phyloP scores from a whole-genome alignment of 2,329 filamentous ascomycete genomes.

The Ophiocordyceps australis region DNA sequence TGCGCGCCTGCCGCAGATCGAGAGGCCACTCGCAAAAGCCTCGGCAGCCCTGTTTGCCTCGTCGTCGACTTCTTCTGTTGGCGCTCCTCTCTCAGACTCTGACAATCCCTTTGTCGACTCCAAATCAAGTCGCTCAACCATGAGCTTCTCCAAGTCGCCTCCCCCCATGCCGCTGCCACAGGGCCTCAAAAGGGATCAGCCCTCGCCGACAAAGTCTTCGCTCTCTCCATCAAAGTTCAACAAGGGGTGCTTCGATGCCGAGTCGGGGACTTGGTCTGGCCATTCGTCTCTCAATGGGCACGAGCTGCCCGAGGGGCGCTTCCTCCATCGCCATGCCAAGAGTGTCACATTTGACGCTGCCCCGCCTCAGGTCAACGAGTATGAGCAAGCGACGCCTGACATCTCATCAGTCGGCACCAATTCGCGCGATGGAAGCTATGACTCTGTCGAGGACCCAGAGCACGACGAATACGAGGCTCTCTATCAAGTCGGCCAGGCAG shows the following conservation, averaged over 20 bases:
- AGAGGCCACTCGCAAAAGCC: slow-evolving; percentile 64
- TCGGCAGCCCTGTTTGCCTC: slow-evolving; percentile 55
- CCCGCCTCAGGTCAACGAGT: slow-evolving; percentile 89
- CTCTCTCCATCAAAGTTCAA: slow-evolving; percentile 52
- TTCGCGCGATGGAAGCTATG: slow-evolving; percentile 85
- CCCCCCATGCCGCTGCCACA: slow-evolving; percentile 10
- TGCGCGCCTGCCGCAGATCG: slow-evolving; percentile 54
- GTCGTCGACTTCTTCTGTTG: slow-evolving; percentile 34
- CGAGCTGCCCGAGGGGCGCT: slow-evolving; percentile 44
- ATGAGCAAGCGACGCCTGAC: slow-evolving; percentile 93
- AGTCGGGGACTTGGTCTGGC: slow-evolving; percentile 49
- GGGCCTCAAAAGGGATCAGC: slow-evolving; percentile 49
- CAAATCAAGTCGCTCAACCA: slow-evolving; percentile 20
- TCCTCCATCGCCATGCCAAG: slow-evolving; percentile 72
- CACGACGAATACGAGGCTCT: slow-evolving; percentile 47
- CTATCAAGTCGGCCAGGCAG: slow-evolving; percentile 32
- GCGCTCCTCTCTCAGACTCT: slow-evolving; percentile 29
- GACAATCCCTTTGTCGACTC: slow-evolving; percentile 24
- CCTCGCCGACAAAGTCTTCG: slow-evolving; percentile 79
- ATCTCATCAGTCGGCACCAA: slow-evolving; percentile 81
- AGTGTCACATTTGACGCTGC: slow-evolving; percentile 94
- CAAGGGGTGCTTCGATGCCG: slow-evolving; percentile 51
- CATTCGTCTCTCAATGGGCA: slow-evolving; percentile 41
- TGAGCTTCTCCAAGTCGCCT: slow-evolving; percentile 8
- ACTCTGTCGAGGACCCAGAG: slow-evolving; percentile 63